Evolutionary conservation across 495 filamentous ascomycete genomes (phyloP).

Genomic region (Aspergillus olivimuriae): DNA sequence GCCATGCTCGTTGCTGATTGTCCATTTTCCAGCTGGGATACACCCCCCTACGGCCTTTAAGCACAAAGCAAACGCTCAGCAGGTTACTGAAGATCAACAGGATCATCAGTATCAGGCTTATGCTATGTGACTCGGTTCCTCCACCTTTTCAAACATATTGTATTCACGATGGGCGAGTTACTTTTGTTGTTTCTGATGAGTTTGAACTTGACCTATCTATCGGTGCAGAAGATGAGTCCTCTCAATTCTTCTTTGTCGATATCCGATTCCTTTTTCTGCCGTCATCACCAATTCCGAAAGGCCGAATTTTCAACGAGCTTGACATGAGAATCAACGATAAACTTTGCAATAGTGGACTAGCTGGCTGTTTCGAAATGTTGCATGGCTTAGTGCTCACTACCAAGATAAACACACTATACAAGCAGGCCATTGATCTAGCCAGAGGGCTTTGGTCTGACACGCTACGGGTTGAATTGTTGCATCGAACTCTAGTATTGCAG

Average conservation of each 20-base stretch:
- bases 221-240: conserved; percentile 67
- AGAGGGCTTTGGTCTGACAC: conserved; percentile 66
- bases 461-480: conserved; percentile 66
- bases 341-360: conserved; percentile 58
- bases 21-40: conserved; percentile 70
- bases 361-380: conserved; percentile 74
- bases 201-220: conserved; percentile 92
- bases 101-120: conserved; percentile 70
- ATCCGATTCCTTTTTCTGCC: conserved; percentile 80
- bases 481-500: conserved; percentile 75
- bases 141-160: conserved; percentile 62
- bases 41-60: conserved; percentile 65
- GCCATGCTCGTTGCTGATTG: too few species aligned
- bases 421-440: conserved; percentile 65
- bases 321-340: conserved; percentile 64
- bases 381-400: conserved; percentile 81
- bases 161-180: conserved; percentile 74
- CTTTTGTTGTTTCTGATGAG: conserved; percentile 74
- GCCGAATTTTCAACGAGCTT: conserved; percentile 52
- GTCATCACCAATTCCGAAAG: conserved; percentile 50
- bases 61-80: conserved; percentile 56
- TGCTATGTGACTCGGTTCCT: conserved; percentile 70
- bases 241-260: conserved; percentile 89
- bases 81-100: conserved; percentile 76
- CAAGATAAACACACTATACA: conserved; percentile 73